phyloP scores from a whole-genome alignment of 768 basidiomycete genomes.

The Podaxis sp. region DNA sequence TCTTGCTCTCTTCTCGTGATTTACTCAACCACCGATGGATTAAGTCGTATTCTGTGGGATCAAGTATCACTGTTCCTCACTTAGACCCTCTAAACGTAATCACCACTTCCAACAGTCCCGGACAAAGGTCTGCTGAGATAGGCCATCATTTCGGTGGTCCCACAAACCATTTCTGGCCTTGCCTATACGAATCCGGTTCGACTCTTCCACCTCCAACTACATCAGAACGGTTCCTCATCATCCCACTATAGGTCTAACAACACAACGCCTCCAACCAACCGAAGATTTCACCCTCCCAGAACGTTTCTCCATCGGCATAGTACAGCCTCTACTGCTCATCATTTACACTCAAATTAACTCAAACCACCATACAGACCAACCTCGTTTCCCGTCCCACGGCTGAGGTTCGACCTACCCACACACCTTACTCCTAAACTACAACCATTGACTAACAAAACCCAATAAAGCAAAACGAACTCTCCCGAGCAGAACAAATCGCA shows the following conservation, averaged over 20 bases:
- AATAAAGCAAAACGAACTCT: slow-evolving; percentile 54
- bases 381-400: slow-evolving; percentile 69
- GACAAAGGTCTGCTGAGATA: slow-evolving; percentile 59
- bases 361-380: slow-evolving; percentile 58
- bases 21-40: neutral
- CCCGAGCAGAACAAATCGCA: slow-evolving; percentile 46
- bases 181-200: slow-evolving; percentile 64
- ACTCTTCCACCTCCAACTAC: neutral
- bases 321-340: slow-evolving; percentile 31
- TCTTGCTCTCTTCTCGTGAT: neutral
- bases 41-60: slow-evolving; percentile 85
- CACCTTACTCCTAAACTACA: neutral
- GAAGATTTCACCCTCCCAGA: slow-evolving; percentile 65
- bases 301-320: slow-evolving; percentile 63
- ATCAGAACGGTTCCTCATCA: neutral
- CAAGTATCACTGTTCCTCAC: slow-evolving; percentile 48
- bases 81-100: neutral
- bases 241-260: slow-evolving; percentile 51
- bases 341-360: neutral
- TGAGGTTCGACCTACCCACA: slow-evolving; percentile 39
- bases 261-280: slow-evolving; percentile 45
- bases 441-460: neutral
- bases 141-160: slow-evolving; percentile 83
- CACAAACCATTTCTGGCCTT: slow-evolving; percentile 82
- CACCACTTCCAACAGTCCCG: slow-evolving; percentile 46